Base-by-base conservation (phyloP, 2,329 filamentous ascomycete genomes). In the Verticillium klebahnii region DNA sequence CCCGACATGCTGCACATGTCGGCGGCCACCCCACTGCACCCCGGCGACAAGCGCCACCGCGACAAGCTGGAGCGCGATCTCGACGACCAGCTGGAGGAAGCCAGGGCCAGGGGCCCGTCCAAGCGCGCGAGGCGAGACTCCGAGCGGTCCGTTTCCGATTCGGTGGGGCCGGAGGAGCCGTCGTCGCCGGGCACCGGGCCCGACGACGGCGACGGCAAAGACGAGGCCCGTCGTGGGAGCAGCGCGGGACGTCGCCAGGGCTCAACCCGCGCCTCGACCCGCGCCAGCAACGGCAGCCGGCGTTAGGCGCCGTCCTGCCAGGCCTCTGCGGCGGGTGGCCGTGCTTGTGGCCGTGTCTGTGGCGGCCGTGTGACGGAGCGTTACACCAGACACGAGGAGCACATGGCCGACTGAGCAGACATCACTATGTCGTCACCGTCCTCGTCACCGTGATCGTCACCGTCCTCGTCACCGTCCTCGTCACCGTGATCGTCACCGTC, bases 61-160 rank as follows among this genome's bases (percentile, higher is more conserved):
- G 62, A 65, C 19, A 62, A 64, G 32, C 12, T 65, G 25, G 52
- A 59, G 31, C 57, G 56, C 37, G 63, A 65, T 23, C 59, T 65
- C 31, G 62, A 65, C 15, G 56, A 58, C 25, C 63, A 65, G 37
- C 62, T 61, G 31, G 25, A 60, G 39, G 59, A 62, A 23, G 63
- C 63, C 2, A 61, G 25, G 23, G 40, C 39, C 23, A 55, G 45
- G 3, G 23, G 45, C 6, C 25, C 54, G 11, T 4, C 55, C 15
- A 37, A 56, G 34, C 55, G 55, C 17, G 25, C 4, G 55, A 37
- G 19, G 34, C 55, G 25, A 15, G 55, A 25, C 45, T 50, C 40
- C 2, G 19, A 50, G 45, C 23, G 45, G n/a, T 23, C 8, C 23
- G 19, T 14, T 5, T 23, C 19, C 19, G 45, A 50, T 14, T 50